phyloP scores from a whole-genome alignment of 345 rosid genomes.

The Noccaea bulbosa region DNA sequence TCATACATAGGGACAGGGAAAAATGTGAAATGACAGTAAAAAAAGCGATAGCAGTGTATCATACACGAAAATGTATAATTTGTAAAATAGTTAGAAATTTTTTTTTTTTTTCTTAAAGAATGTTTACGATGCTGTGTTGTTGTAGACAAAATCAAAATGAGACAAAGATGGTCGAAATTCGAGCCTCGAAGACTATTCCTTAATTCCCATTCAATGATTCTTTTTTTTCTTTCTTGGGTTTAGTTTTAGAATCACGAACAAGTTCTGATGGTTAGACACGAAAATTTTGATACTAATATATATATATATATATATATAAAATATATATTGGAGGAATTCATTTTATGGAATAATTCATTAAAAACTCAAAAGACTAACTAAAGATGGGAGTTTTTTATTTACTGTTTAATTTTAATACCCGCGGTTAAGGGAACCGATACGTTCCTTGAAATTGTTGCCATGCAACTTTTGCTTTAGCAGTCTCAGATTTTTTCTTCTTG shows the following conservation, averaged over 20 bases:
- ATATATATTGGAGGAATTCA: background rate
- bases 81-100: background rate
- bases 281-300: background rate
- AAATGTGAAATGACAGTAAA: constrained; percentile 52
- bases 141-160: constrained; percentile 38
- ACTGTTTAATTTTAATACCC: constrained; percentile 9
- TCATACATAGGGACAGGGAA: background rate
- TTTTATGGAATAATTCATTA: background rate
- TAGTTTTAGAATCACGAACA: constrained; percentile 34
- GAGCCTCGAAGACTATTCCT: constrained; percentile 58
- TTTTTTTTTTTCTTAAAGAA: background rate
- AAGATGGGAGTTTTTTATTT: constrained; percentile 11
- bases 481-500: constrained; percentile 14
- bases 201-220: constrained; percentile 55
- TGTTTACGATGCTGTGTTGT: constrained; percentile 16
- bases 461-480: constrained; percentile 57
- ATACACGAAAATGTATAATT: constrained; percentile 16
- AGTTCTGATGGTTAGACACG: constrained; percentile 4
- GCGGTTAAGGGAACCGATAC: constrained; percentile 41
- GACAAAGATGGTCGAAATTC: constrained; percentile 65
- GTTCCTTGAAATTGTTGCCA: constrained; percentile 55
- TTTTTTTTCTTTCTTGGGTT: constrained; percentile 43
- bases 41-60: constrained; percentile 47
- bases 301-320: background rate
- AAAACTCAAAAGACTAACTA: constrained; percentile 26